Conservation (phyloP, 768 basidiomycete species). For the Gelatoporia subvermispora region DNA sequence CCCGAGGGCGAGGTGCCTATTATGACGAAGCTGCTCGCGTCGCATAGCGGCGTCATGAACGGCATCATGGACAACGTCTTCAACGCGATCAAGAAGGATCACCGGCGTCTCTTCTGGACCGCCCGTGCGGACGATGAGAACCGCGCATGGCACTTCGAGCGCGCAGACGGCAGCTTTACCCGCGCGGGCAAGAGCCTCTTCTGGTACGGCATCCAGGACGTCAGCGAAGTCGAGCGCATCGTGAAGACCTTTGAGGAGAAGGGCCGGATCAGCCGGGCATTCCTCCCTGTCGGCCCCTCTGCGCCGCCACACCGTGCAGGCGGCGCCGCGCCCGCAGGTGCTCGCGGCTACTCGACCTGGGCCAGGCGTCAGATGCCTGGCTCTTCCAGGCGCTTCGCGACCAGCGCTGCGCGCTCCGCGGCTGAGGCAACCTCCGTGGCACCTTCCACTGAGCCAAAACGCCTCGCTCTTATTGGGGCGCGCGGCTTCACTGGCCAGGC, state of each 20-base stretch:
- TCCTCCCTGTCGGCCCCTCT: slow-evolving; percentile 81
- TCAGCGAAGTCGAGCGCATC: slow-evolving; percentile 84
- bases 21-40: slow-evolving; percentile 87
- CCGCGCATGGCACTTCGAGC: slow-evolving; percentile 97
- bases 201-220: slow-evolving; percentile 95
- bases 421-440: slow-evolving; percentile 11
- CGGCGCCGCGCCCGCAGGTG: slow-evolving; percentile 31
- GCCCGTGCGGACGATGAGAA: slow-evolving; percentile 94
- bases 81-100: slow-evolving; percentile 92
- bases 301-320: slow-evolving; percentile 49
- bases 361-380: slow-evolving; percentile 42
- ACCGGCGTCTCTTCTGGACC: slow-evolving; percentile 96
- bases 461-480: slow-evolving; percentile 92
- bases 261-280: slow-evolving; percentile 81
- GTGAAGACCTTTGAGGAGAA: slow-evolving; percentile 70
- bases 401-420: slow-evolving; percentile 34
- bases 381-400: slow-evolving; percentile 75
- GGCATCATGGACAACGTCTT: slow-evolving; percentile 97
- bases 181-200: slow-evolving; percentile 90
- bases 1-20: slow-evolving; percentile 86
- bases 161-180: slow-evolving; percentile 96
- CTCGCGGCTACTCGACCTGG: slow-evolving; percentile 56
- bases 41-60: slow-evolving; percentile 86
- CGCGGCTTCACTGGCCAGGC: slow-evolving; percentile 95
- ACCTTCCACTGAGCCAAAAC: slow-evolving; percentile 66